Base-by-base conservation (phyloP, 2,329 filamentous ascomycete species). In the Metarhizium sp. region DNA sequence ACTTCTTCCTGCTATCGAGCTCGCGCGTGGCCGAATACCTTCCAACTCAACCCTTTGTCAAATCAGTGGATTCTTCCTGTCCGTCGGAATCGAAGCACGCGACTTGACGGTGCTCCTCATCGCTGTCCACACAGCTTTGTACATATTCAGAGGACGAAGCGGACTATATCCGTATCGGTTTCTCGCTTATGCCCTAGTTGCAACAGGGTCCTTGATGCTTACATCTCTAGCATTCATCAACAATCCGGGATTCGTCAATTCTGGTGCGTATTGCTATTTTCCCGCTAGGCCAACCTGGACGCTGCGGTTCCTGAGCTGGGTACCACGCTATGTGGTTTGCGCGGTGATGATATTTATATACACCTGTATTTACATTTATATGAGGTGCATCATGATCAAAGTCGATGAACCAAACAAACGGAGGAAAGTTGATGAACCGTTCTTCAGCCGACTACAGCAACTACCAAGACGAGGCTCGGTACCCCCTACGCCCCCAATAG, bases 101-200 rank as follows among this genome's bases (percentile, higher is more conserved):
- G 88, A 92, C 63, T 76, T 87, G 55, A 81, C 86, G 10, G 83
- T 90, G 16, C 75, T 90, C 14, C 76, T 89, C 56, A 89, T 92
- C 62, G 85, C 87, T 18, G 65, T 90, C 8, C 88, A 92, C 65
- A 87, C 85, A 51, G 82, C 81, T 2, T 71, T 90, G 11, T 88
- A 87, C 67, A 85, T 92, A 53, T 84, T 90, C 60, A 77, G 79
- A 25, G 70, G 72, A 14, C 77, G 80, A 2, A 81, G 83, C 49
- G 87, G 87, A 0, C 75, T 92, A 0, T 88, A 88, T 64, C 82
- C 81, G 2, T 86, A 85, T 59, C 80, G 87, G 4, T 73, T 78
- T 20, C 71, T 74, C 29, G 81, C 87, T 5, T 87, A 86, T 59
- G 64, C 70, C 16, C 62, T 75, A 34, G 87, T 82, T 67, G 65